phyloP scores from a whole-genome alignment of 2,329 filamentous ascomycete genomes.

The Aspergillus glaucus region DNA sequence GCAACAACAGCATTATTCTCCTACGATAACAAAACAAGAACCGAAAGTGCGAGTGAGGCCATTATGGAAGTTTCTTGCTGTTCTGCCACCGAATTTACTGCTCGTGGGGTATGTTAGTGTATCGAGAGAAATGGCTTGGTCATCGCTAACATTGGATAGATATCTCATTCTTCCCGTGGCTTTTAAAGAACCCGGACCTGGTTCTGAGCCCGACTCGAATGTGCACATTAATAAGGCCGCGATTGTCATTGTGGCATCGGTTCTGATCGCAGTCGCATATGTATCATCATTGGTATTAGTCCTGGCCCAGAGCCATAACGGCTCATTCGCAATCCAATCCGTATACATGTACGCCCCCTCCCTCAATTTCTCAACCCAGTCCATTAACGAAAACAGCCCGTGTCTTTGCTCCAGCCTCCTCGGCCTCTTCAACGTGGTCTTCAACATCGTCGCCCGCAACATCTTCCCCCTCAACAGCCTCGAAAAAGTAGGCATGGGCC shows the following conservation, averaged over 20 bases:
- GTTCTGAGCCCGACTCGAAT: slow-evolving; percentile 6
- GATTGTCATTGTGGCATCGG: slow-evolving; percentile 18
- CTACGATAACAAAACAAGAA: background rate
- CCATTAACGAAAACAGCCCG: slow-evolving; percentile 4
- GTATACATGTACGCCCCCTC: slow-evolving; percentile 23
- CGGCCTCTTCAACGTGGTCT: slow-evolving; percentile 27
- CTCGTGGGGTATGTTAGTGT: slow-evolving; percentile 21
- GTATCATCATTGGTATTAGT: slow-evolving; percentile 17
- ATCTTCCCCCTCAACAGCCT: slow-evolving; percentile 21
- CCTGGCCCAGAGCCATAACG: background rate
- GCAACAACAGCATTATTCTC: background rate
- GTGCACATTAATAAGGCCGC: slow-evolving; percentile 17
- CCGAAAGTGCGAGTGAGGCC: background rate
- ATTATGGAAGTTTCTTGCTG: slow-evolving; percentile 20
- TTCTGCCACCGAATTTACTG: slow-evolving; percentile 20
- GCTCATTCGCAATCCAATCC: slow-evolving; percentile 13
- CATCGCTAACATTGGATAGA: slow-evolving; percentile 7
- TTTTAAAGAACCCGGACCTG: slow-evolving; percentile 9
- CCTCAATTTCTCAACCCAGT: too few relatives aligned
- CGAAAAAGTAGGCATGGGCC: slow-evolving; percentile 19
- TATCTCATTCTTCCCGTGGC: slow-evolving; percentile 26
- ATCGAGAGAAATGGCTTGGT: background rate
- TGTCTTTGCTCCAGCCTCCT: slow-evolving; percentile 23
- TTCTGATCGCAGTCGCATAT: slow-evolving; percentile 22
- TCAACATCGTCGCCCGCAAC: slow-evolving; percentile 26